Evolutionary conservation across 2,329 filamentous ascomycete species (phyloP), one percentile per base, ranked within the genome.

Genomic region (Hypoxylon sp.): DNA sequence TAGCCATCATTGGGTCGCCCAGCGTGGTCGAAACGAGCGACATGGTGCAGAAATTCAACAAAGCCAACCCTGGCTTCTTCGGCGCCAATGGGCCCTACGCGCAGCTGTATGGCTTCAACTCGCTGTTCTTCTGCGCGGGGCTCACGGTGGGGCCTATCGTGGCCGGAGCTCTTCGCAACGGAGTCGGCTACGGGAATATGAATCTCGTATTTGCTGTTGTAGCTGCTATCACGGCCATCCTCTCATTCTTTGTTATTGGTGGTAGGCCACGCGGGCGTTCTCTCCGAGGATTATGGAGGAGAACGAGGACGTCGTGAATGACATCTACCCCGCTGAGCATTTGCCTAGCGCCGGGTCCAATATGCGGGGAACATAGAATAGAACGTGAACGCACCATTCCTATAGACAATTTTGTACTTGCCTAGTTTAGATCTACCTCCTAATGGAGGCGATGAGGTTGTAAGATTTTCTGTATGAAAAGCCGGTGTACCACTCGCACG

Each of bases 71-170:
- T 0, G 83, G 82, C 0, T 80, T 87, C 55, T 90, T 90, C 69
- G 86, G 87, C 0, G 77, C 80, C 0, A 80, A 85, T 3, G 86
- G 86, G 0, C 88, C 89, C 0, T 90, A 90, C 73, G 89, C 88
- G 1, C 89, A 91, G 76, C 80, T 91, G 0, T 92, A 91, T 75
- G 88, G 87, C 2, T 79, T 91, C 65, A 89, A 88, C 72, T 88
- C 85, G n/a, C 85, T 91, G 82, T 83, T 88, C 0, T 91, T 89
- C 75, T 86, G 85, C 65, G 78, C 81, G 0, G 89, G 90, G 0
- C 77, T 91, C 56, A 86, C 88, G 0, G 58, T 90, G 5, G 90
- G 90, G 0, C 89, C 89, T 0, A 74, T 90, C 13, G 75, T 88
- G 54, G 85, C 84, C 6, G 89, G 88, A 0, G 74, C 73, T 8